A percentile compares a stretch with the other conserved stretches of the same genome.
phyloP scores from a whole-genome alignment of 495 filamentous ascomycete genomes.

The Talaromyces stipitatus region DNA sequence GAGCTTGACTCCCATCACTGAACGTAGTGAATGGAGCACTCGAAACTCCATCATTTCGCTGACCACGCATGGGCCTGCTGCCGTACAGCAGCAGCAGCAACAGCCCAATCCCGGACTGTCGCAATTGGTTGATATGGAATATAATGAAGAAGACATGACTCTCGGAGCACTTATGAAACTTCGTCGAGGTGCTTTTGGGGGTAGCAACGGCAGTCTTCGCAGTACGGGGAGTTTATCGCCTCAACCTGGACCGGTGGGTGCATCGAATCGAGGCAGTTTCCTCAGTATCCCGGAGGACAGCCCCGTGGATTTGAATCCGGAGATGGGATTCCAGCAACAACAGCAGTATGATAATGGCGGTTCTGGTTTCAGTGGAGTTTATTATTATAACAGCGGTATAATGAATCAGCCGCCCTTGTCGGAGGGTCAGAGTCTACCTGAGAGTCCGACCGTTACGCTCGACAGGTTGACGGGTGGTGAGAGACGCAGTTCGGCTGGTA shows the following conservation, averaged over 20 bases:
- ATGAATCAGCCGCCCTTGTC: constrained; percentile 26
- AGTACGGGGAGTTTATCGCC: constrained; percentile 55
- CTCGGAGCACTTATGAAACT: constrained; percentile 65
- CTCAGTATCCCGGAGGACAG: constrained; percentile 28
- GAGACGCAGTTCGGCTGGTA: neutral
- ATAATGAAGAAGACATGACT: constrained; percentile 62
- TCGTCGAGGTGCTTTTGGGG: constrained; percentile 69
- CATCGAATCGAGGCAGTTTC: constrained; percentile 31
- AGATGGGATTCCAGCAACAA: constrained; percentile 6
- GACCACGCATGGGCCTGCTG: constrained; percentile 43
- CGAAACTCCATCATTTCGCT: constrained; percentile 81
- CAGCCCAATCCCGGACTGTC: constrained; percentile 54
- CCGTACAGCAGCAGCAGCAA: constrained; percentile 17
- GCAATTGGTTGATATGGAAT: constrained; percentile 63
- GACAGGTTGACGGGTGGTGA: neutral
- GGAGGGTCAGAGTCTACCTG: constrained; percentile 1
- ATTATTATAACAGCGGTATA: constrained; percentile 21
- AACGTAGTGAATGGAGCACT: constrained; percentile 91
- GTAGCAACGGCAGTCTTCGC: constrained; percentile 64
- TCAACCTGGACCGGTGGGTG: constrained; percentile 14
- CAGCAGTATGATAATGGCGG: neutral
- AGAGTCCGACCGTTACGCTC: constrained; percentile 16
- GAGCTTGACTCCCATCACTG: constrained; percentile 91
- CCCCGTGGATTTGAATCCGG: constrained; percentile 12
- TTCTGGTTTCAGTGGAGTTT: constrained; percentile 4